Base-by-base conservation (phyloP, 2,329 filamentous ascomycete species). In the Xylariaceae sp. region DNA sequence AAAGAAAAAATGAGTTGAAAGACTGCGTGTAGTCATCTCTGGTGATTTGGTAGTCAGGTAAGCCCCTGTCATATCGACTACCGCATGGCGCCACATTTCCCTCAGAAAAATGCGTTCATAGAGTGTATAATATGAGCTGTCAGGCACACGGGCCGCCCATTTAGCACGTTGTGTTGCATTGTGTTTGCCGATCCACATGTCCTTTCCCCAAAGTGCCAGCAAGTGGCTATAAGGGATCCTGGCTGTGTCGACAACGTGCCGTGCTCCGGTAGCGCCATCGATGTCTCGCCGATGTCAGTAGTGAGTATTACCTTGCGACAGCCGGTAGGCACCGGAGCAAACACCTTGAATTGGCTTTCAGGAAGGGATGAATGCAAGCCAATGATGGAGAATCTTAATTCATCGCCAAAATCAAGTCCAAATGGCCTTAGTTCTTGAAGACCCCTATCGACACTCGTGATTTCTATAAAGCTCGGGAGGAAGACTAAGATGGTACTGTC, bases 201-300 rank as follows among this genome's bases (percentile, higher is more conserved):
- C 67, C 34, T 63, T 57, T 14, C 75, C 54, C 34, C 63, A 58
- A 6, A 62, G 64, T 32, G 70, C 67, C 7, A 66, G 63, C 5
- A 58, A 58, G 4, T 53, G 45, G 32, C 69, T 65, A 45, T 73
- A 65, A 50, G 72, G 74, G 27, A 73, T 40, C 23, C 54, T 62
- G 50, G 74, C 75, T n/a, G 64, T 61, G 48, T 78, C 75, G 23
- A 78, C 61, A 2, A 78, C 72, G 53, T 68, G 71, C 44, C 67
- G 66, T 16, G 77, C 71, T 76, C 74, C 7, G 72, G 67, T n/a
- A 77, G 69, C 5, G 74, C 77, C 33, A 77, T 59, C 3, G 70
- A 74, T 0, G 72, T 75, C 53, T 77, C 74, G 6, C 72, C 72
- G 45, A 77, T 72, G 44, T 75, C 73, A 1, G 73, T 77, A 3